Conservation (phyloP, 768 basidiomycete genomes). For the Russula virescens region DNA sequence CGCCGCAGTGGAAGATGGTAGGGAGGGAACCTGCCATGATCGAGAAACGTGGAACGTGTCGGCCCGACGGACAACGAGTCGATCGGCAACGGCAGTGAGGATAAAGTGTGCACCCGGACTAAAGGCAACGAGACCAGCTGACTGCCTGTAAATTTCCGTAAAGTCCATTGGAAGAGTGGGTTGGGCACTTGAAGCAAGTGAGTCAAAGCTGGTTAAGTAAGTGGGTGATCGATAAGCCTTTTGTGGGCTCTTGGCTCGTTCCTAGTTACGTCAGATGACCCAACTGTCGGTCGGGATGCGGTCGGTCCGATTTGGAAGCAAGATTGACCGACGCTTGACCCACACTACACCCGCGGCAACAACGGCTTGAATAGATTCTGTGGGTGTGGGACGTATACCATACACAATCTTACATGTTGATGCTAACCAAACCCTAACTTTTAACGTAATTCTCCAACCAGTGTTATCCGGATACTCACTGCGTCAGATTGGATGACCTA, state of each 20-base stretch:
- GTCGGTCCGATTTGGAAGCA: too few relatives aligned
- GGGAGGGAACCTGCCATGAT: slow-evolving; percentile 64
- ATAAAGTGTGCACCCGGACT: slow-evolving; percentile 87
- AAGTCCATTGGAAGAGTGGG: slow-evolving; percentile 59
- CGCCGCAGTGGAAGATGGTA: slow-evolving; percentile 46
- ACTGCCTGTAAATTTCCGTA: slow-evolving; percentile 78
- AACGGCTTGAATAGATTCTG: too few relatives aligned
- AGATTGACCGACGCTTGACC: too few relatives aligned
- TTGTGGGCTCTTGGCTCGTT: too few relatives aligned
- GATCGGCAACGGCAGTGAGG: slow-evolving; percentile 70
- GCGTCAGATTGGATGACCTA: slow-evolving; percentile 17
- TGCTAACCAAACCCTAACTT: too few relatives aligned
- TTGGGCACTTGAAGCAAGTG: background rate
- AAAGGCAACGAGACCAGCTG: slow-evolving; percentile 62
- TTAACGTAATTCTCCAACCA: too few relatives aligned
- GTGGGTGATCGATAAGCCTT: too few relatives aligned
- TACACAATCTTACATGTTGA: too few relatives aligned
- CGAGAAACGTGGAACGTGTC: slow-evolving; percentile 79
- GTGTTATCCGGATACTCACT: background rate
- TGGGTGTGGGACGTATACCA: too few relatives aligned
- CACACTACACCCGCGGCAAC: too few relatives aligned
- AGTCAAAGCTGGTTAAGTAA: background rate
- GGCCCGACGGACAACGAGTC: slow-evolving; percentile 77
- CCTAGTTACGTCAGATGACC: background rate
- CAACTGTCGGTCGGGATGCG: background rate